Evolutionary conservation across 768 basidiomycete genomes (phyloP), one percentile per base, ranked within the genome.

Genomic region (Mrakia frigida): DNA sequence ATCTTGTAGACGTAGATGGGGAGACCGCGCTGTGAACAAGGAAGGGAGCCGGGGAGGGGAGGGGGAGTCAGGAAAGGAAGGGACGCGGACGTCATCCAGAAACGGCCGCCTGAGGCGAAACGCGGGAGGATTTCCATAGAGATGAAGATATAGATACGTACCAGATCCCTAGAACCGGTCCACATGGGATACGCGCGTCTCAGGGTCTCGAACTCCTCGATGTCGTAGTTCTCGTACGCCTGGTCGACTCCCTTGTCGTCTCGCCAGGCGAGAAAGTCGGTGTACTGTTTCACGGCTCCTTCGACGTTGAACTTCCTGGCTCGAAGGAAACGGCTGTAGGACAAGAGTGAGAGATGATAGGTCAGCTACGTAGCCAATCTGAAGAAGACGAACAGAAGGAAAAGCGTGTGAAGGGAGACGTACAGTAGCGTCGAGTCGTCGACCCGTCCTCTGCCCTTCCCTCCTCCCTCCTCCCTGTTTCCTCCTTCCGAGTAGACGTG

Each of bases 1-100:
- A 78, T 78, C 65, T 78, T 78, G 77, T 78, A 78, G 65, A 78
- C 77, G 73, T 78, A 78, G 73, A 78, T 74, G 50, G 77, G 77
- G 21, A 78, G 60, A 10, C 77, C 77, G 33, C 77, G 77, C 77
- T 78, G 46, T 21, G 21, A 6, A 50, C 13, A 50, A 9, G 39
- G 6, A 43, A 65, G 41, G 14, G 35, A 41, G 31, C 28, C 60
- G 52, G 35, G 25, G 43, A 5, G 35, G 31, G 21, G 13, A 4
- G 59, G 16, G 43, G 23, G 39, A 75, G 23, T 33, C 28, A 53
- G 21, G 39, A 3, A n/a, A 31, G 31, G 37, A 33, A n/a, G 13
- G 60, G 25, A 39, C 52, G 69, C 43, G 46, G 69, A 70, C 46
- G 69, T 53, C 69, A 53, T 70, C 50, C 70, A 43, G 70, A 52